These are phyloP conservation scores for Chrysoporthe austroafricana DNA, from an alignment of 2,329 filamentous ascomycete species.

Conservation along the genomic window DNA sequence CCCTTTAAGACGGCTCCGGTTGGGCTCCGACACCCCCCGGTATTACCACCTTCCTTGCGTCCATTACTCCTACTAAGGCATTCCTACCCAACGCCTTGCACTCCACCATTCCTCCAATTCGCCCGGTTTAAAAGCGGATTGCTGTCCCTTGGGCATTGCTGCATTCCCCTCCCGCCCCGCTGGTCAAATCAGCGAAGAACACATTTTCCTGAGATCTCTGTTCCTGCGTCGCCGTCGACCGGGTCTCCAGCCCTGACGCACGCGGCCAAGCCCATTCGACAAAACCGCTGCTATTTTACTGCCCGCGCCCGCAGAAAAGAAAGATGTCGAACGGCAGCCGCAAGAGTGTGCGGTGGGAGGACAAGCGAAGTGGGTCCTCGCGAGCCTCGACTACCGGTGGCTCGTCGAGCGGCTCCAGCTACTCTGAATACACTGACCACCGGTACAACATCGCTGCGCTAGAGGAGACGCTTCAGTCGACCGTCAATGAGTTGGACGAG, in stretches of 20 bases:
- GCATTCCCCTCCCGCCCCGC: slow-evolving; percentile 33
- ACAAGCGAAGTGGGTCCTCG: slow-evolving; percentile 35
- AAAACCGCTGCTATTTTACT: not conserved
- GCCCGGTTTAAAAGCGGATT: slow-evolving; percentile 24
- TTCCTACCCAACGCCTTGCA: slow-evolving; percentile 34
- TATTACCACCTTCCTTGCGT: slow-evolving; percentile 25
- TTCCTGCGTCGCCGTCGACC: slow-evolving; percentile 23
- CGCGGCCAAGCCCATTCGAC: slow-evolving; percentile 11
- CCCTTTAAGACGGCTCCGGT: slow-evolving; percentile 20
- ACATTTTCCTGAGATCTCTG: slow-evolving; percentile 33
- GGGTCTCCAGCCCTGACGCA: slow-evolving; percentile 19
- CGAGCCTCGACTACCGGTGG: slow-evolving; percentile 37
- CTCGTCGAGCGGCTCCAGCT: slow-evolving; percentile 39
- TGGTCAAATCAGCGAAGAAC: slow-evolving; percentile 41
- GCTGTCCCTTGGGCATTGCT: slow-evolving; percentile 38
- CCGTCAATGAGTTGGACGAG: slow-evolving; percentile 32
- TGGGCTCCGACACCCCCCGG: slow-evolving; percentile 30
- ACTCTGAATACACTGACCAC: slow-evolving; percentile 32
- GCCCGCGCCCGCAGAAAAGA: not conserved
- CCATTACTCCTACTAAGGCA: slow-evolving; percentile 24
- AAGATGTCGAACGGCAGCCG: slow-evolving; percentile 20
- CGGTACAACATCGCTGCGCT: slow-evolving; percentile 35
- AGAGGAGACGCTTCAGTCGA: slow-evolving; percentile 34
- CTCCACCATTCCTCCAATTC: slow-evolving; percentile 34
- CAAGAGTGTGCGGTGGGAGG: slow-evolving; percentile 39